phyloP scores from a whole-genome alignment of 495 filamentous ascomycete species.

The Melanomma pulvis-pyrius region DNA sequence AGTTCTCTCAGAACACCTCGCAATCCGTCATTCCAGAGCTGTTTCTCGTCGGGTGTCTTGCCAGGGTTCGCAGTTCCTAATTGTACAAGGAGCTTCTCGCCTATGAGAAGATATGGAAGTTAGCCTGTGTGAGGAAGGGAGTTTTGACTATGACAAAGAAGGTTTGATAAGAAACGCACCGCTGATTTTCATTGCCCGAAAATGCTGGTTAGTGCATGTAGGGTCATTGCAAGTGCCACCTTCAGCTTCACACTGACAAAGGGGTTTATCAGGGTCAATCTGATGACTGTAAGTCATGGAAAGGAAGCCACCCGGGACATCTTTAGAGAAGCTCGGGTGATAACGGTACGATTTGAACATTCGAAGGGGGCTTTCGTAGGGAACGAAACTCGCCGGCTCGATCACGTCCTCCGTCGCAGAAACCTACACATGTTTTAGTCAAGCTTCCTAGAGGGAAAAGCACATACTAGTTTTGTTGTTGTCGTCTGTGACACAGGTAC shows the following conservation, averaged over 20 bases:
- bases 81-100: constrained; percentile 83
- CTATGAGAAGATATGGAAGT: constrained; percentile 66
- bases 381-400: constrained; percentile 52
- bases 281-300: constrained; percentile 92
- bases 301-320: constrained; percentile 74
- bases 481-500: background rate
- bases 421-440: constrained; percentile 7
- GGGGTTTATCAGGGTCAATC: constrained; percentile 69
- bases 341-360: constrained; percentile 87
- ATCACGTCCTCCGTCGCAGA: background rate
- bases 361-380: constrained; percentile 82
- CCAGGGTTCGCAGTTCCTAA: constrained; percentile 75
- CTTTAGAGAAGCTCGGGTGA: constrained; percentile 71
- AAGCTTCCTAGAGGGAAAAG: constrained; percentile 2
- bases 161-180: constrained; percentile 65
- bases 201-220: constrained; percentile 76
- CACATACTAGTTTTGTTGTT: constrained; percentile 20
- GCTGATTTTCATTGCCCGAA: constrained; percentile 69
- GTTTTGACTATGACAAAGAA: background rate
- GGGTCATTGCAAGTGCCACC: constrained; percentile 77
- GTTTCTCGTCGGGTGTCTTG: constrained; percentile 67
- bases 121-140: constrained; percentile 57
- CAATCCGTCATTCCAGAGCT: constrained; percentile 73
- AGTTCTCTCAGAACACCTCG: constrained; percentile 74
- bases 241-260: constrained; percentile 75